Conservation (phyloP, 1,284 basidiomycete species). For the Melampsora abietis-canadensis region DNA sequence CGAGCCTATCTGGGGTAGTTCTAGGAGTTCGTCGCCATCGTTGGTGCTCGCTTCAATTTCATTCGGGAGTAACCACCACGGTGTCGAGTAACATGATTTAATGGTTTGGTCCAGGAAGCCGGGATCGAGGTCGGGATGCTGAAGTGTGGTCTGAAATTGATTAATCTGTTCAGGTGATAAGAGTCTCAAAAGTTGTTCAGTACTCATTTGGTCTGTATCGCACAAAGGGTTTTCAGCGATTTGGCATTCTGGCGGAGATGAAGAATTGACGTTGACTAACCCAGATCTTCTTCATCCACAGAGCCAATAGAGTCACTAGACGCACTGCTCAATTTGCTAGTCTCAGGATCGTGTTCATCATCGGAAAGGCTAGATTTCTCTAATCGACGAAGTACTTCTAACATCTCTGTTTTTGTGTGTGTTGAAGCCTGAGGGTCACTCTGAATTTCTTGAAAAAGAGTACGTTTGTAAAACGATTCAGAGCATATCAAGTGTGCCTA, state of each 20-base stretch:
- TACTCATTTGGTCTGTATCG: slow-evolving; percentile 1
- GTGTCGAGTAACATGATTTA: background rate
- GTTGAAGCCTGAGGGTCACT: background rate
- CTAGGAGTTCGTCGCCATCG: background rate
- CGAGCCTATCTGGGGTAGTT: background rate
- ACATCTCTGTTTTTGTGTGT: background rate
- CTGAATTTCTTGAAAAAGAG: slow-evolving; percentile 12
- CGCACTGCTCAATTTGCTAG: too few relatives aligned
- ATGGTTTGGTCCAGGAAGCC: background rate
- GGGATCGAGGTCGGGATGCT: background rate
- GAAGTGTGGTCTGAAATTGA: slow-evolving; percentile 3
- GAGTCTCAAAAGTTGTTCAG: background rate
- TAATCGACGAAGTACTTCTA: slow-evolving; percentile 1
- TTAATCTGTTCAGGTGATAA: background rate
- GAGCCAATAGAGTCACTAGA: background rate
- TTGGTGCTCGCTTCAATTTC: background rate
- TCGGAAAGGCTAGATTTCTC: background rate
- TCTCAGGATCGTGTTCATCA: background rate
- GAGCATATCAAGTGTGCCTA: slow-evolving; percentile 30
- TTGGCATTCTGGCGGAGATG: too few relatives aligned
- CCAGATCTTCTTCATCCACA: slow-evolving; percentile 1
- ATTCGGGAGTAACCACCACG: background rate
- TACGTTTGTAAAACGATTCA: slow-evolving; percentile 32
- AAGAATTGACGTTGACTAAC: background rate
- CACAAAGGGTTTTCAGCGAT: background rate